A percentile compares a stretch with the other conserved stretches of the same genome.
phyloP scores from a whole-genome alignment of 257 asterid species.

The Forsythia viridissima region DNA sequence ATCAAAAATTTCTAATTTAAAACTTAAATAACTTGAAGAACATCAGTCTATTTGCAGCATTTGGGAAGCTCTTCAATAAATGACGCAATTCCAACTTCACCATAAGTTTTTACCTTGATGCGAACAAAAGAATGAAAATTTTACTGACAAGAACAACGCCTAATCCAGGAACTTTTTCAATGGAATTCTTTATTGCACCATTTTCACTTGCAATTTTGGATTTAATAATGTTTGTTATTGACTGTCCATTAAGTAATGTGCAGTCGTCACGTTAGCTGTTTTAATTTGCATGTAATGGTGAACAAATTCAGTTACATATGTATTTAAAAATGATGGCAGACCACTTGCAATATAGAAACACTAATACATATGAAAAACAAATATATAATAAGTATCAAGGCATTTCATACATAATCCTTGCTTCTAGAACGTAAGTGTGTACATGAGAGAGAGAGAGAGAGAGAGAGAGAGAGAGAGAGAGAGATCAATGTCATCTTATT shows the following conservation, averaged over 20 bases:
- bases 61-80: slow-evolving; percentile 25
- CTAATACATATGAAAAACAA: neutral
- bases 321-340: too few relatives aligned
- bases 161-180: slow-evolving; percentile 24
- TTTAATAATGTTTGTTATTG: slow-evolving; percentile 23
- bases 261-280: slow-evolving; percentile 14
- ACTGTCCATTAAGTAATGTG: slow-evolving; percentile 21
- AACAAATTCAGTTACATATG: neutral
- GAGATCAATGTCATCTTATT: too few relatives aligned
- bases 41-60: slow-evolving; percentile 24
- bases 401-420: too few relatives aligned
- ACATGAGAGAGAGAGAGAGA: too few relatives aligned
- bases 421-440: neutral
- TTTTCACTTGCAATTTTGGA: slow-evolving; percentile 26
- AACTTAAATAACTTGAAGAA: slow-evolving; percentile 23
- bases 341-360: neutral
- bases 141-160: slow-evolving; percentile 26
- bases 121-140: slow-evolving; percentile 28
- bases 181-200: slow-evolving; percentile 20
- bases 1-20: neutral
- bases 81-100: slow-evolving; percentile 23
- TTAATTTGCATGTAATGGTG: neutral
- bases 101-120: slow-evolving; percentile 26
- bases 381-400: neutral
- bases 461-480: too few relatives aligned